A percentile compares a stretch with the other conserved stretches of the same genome.
phyloP scores from a whole-genome alignment of 1,284 basidiomycete genomes.

The Microbotryomycetes sp. region DNA sequence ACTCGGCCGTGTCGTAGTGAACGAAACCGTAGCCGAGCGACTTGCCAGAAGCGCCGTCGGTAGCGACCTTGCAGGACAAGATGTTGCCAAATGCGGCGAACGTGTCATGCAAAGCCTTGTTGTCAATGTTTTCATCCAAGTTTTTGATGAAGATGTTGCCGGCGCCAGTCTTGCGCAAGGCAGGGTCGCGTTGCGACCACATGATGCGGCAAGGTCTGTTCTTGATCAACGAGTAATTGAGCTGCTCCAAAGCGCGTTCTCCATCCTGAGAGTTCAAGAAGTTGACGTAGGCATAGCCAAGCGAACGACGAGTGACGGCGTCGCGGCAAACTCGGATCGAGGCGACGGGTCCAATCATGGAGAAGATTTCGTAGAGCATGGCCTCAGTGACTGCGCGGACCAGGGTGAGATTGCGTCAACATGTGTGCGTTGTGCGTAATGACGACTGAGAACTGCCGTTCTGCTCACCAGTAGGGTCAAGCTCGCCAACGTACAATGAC shows the following conservation, averaged over 20 bases:
- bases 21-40: constrained; percentile 98
- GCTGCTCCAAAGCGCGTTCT: constrained; percentile 97
- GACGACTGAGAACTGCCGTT: background rate
- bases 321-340: constrained; percentile 99
- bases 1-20: constrained; percentile 97
- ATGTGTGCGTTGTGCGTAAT: too few species aligned
- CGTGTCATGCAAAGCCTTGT: constrained; percentile 99
- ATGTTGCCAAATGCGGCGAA: constrained; percentile 99
- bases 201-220: constrained; percentile 98
- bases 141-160: constrained; percentile 99
- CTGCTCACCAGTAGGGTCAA: constrained; percentile 57
- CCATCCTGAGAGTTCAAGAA: constrained; percentile 95
- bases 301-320: constrained; percentile 97
- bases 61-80: constrained; percentile 98
- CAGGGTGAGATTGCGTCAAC: too few species aligned
- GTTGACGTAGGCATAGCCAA: constrained; percentile 99
- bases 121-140: constrained; percentile 94
- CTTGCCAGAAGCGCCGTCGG: constrained; percentile 74
- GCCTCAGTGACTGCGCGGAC: constrained; percentile 84
- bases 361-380: constrained; percentile 99
- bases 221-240: constrained; percentile 99
- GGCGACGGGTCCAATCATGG: constrained; percentile 98
- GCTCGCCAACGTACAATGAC: constrained; percentile 97
- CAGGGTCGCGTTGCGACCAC: constrained; percentile 99
- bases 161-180: constrained; percentile 97